These are phyloP conservation scores for Irpex sp. DNA, from an alignment of 1,284 basidiomycete genomes.

Conservation along the genomic window DNA sequence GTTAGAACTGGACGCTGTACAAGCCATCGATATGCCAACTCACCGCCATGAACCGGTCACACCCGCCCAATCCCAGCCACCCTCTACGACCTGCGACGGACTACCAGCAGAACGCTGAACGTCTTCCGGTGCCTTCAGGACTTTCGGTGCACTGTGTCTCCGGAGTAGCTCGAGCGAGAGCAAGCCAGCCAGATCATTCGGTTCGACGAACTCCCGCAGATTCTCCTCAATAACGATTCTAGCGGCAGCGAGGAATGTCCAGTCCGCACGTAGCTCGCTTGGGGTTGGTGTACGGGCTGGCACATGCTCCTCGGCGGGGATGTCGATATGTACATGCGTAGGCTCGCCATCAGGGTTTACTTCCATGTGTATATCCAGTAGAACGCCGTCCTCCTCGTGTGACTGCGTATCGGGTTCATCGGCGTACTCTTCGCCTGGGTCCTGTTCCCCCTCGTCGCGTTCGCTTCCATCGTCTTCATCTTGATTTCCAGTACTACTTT, in stretches of 20 bases:
- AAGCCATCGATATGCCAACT: constrained; percentile 9
- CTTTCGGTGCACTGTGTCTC: constrained; percentile 40
- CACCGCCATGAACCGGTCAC: constrained; percentile 52
- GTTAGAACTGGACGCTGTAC: background rate
- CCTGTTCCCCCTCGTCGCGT: too few relatives aligned
- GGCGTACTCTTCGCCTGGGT: too few relatives aligned
- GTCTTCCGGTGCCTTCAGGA: constrained; percentile 6
- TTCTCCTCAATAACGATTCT: constrained; percentile 26
- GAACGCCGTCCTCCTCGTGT: too few relatives aligned
- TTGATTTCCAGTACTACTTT: constrained; percentile 8
- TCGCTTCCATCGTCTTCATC: constrained; percentile 17
- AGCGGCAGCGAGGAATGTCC: constrained; percentile 27
- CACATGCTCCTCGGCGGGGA: too few relatives aligned
- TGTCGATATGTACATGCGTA: too few relatives aligned
- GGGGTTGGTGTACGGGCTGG: constrained; percentile 4
- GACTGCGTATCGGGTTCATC: too few relatives aligned
- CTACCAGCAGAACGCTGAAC: background rate
- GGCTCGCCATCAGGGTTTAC: too few relatives aligned
- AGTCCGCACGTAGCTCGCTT: constrained; percentile 22
- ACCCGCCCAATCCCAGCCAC: constrained; percentile 59
- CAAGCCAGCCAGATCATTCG: constrained; percentile 32
- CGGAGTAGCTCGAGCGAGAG: constrained; percentile 40
- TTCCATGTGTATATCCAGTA: too few relatives aligned
- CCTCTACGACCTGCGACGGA: constrained; percentile 14
- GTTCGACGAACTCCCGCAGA: constrained; percentile 18